Conservation (phyloP, 2,329 filamentous ascomycete species). For the Helotiales sp. region DNA sequence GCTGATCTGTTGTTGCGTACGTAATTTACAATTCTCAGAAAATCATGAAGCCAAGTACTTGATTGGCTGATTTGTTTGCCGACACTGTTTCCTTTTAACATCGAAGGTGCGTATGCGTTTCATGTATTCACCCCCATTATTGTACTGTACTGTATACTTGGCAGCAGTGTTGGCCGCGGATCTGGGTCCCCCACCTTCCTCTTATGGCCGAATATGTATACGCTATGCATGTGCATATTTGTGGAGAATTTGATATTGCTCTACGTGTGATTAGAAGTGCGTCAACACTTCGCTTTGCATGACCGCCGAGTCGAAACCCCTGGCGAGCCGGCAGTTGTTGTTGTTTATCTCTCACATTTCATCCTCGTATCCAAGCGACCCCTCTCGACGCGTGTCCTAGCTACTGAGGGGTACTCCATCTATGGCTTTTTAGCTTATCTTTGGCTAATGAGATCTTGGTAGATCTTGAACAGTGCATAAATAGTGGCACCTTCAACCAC, state of each 20-base stretch:
- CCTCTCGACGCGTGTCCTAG: slow-evolving; percentile 7
- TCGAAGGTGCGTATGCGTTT: too few species aligned
- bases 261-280: background rate
- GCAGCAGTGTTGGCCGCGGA: background rate
- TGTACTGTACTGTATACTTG: too few species aligned
- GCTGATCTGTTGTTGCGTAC: too few species aligned
- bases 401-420: slow-evolving; percentile 4
- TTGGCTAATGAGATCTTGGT: slow-evolving; percentile 7
- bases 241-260: background rate
- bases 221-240: background rate
- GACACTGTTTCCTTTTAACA: too few species aligned
- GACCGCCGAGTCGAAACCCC: background rate
- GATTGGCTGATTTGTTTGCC: too few species aligned
- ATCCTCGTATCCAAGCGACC: slow-evolving; percentile 3
- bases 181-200: background rate
- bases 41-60: too few species aligned
- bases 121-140: too few species aligned
- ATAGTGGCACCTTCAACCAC: slow-evolving; percentile 9
- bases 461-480: slow-evolving; percentile 6
- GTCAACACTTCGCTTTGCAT: background rate
- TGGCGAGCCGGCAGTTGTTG: background rate
- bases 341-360: background rate
- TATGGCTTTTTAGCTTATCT: slow-evolving; percentile 12
- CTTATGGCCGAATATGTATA: background rate
- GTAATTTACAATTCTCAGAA: too few species aligned